Base-by-base conservation (phyloP, 2,329 filamentous ascomycete species). In the Pezicula carpinea region DNA sequence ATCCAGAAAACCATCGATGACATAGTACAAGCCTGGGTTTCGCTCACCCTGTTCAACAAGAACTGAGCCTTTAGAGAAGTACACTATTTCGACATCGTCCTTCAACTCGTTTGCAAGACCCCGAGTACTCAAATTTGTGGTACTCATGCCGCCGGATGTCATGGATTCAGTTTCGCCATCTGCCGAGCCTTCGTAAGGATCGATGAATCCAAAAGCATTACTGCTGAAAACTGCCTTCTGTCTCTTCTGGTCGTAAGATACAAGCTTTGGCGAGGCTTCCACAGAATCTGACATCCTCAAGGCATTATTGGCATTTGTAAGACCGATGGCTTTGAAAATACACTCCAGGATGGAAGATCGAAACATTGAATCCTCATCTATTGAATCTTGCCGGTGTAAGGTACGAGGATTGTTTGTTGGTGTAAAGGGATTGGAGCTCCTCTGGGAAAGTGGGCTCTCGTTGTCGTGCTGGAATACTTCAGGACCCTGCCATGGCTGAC, bases 21-120 rank as follows among this genome's bases (percentile, higher is more conserved):
- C 92, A 66, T 99, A 99, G 69, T 99, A 99, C 1, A 99, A 66
- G 0, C 93, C 93, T 0, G 93, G 93, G 57, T 95, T 96, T n/a
- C 93, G 80, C 65, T 99, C 93, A 8, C 93, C 92, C 69, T 97
- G 91, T 61, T 99, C 93, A 0, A 99, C 91, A 14, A 99, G 76
- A 1, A 99, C 87, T 2, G 93, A 92, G 2, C 88, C 91, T 64
- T 97, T 89, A 0, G 91, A 92, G 55, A 99, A 99, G 69, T 88
- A 97, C 5, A 99, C 93, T 54, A 99, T 96, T 62, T 99, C 93
- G 3, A 97, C 81, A 44, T 99, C 93, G 52, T 95, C 85, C 53
- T 85, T 86, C 68, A 97, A 79, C 51, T 97, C 92, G 49, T 89
- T 82, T 4, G 82, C 79, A 5, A 92, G 69, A 3, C 74, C 68